A percentile compares a stretch with the other conserved stretches of the same genome.
These are phyloP conservation scores for Fusarium graminum DNA, from an alignment of 2,329 filamentous ascomycete species.

Conservation along the genomic window DNA sequence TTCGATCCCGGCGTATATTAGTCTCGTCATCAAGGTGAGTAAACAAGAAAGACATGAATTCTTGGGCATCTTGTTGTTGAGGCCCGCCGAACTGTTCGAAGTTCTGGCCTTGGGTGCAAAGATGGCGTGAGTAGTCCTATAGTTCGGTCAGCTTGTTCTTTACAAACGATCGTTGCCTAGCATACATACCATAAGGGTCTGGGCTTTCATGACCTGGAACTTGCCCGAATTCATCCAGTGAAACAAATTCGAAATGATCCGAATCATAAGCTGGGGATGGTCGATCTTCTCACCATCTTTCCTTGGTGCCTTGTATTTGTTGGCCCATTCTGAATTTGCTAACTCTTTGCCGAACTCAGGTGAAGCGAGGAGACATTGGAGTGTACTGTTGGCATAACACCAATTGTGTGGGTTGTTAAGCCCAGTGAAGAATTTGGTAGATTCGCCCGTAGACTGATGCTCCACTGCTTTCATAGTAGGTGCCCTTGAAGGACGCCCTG, in stretches of 20 bases:
- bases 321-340: constrained; percentile 69
- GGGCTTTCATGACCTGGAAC: constrained; percentile 64
- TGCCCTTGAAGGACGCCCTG: constrained; percentile 55
- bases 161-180: constrained; percentile 18
- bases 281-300: constrained; percentile 69
- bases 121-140: constrained; percentile 67
- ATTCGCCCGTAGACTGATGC: constrained; percentile 61
- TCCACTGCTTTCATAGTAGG: constrained; percentile 55
- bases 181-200: constrained; percentile 70
- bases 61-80: constrained; percentile 90
- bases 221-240: constrained; percentile 68
- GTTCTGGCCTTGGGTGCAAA: constrained; percentile 51
- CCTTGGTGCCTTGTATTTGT: constrained; percentile 75
- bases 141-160: constrained; percentile 39
- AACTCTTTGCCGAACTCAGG: constrained; percentile 74
- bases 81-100: constrained; percentile 73
- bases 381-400: constrained; percentile 92
- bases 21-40: constrained; percentile 88
- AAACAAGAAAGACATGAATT: constrained; percentile 87
- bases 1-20: constrained; percentile 68
- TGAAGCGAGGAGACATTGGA: constrained; percentile 86
- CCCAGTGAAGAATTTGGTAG: constrained; percentile 64
- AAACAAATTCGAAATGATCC: constrained; percentile 70
- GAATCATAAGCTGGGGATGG: constrained; percentile 70
- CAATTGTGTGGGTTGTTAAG: constrained; percentile 84